Conservation (phyloP, 192 early-diverging fungal genomes). For the Entrophospora sp. region DNA sequence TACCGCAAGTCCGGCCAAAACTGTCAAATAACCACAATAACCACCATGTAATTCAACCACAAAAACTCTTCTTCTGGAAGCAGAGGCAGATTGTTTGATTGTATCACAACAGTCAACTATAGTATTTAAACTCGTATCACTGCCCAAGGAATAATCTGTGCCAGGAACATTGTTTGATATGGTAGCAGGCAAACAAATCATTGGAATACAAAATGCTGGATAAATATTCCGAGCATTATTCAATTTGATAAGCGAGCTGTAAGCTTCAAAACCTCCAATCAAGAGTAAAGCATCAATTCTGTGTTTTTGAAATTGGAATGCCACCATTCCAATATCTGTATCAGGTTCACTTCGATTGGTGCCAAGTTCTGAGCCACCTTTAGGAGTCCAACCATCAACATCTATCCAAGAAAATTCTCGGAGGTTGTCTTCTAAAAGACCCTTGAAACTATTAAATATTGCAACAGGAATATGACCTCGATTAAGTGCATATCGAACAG, state of each 20-base stretch:
- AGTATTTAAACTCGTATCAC: conserved; percentile 91
- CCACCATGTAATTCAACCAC: conserved; percentile 97
- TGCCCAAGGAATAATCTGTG: conserved; percentile 87
- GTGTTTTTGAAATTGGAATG: conserved; percentile 86
- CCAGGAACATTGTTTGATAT: conserved; percentile 98
- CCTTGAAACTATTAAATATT: conserved; percentile 88
- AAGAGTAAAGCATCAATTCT: conserved; percentile 84
- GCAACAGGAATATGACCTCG: conserved; percentile 81
- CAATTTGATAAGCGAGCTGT: conserved; percentile 66
- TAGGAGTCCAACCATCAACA: conserved; percentile 85
- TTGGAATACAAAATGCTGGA: conserved; percentile 91
- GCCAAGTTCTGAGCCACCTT: conserved; percentile 88
- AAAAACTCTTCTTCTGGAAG: conserved; percentile 86
- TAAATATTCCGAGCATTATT: conserved; percentile 64
- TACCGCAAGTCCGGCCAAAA: conserved; percentile 70
- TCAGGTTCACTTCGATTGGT: conserved; percentile 89
- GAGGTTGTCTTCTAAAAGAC: conserved; percentile 76
- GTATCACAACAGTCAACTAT: conserved; percentile 86
- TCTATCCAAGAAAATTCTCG: conserved; percentile 72
- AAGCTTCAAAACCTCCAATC: conserved; percentile 97
- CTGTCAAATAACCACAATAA: conserved; percentile 86
- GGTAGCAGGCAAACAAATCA: conserved; percentile 87
- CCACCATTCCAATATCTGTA: conserved; percentile 77
- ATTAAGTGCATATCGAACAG: conserved; percentile 75
- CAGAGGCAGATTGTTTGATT: conserved; percentile 87